Evolutionary conservation across 148 eudicot genomes (phyloP), one percentile per base, ranked within the genome.

Genomic region (Chenopodium formosanum): DNA sequence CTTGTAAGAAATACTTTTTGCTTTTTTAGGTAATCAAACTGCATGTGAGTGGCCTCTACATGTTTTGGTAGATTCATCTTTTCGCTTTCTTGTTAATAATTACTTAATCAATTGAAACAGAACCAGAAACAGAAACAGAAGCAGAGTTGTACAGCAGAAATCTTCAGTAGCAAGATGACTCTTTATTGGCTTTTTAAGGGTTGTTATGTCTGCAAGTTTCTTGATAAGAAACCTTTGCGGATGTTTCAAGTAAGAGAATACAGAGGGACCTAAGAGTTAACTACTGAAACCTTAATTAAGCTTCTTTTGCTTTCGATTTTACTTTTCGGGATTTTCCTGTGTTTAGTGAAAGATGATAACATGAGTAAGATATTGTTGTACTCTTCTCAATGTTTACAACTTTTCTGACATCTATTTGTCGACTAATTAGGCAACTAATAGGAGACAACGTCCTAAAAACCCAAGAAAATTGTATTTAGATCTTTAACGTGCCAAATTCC

Each of bases 231-330:
- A 67, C 50, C 75, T 81, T 81, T 81, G 83, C 83, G 79, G 79
- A 68, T 67, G 79, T 81, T 74, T 66, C 79, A 81, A 67, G 83
- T 67, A 66, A 81, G 56, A 67, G 73, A 68, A 48, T 73, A n/a
- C 4, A 73, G 60, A 11, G 60, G 31, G 44, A 40, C 44, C 44
- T 40, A 72, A 1, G 75, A 47, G 47, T 31, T 17, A 20, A 74
- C 32, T 47, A 2, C 60, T 65, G 17, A 47, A 22, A 47, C 40
- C 65, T 46, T 16, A 64, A 37, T 17, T 66, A 29, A 65, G 40
- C 22, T 66, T 70, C 56, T 71, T 37, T 34, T 56, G 75, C 70
- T 70, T 80, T 71, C 4, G 1, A 7, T 34, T 71, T 5, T 70
- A 22, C 73, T 14, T 70, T 79, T 7, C 8, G 7, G 0, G 56